Conservation (phyloP, 495 filamentous ascomycete genomes). For the Neurospora discreta region DNA sequence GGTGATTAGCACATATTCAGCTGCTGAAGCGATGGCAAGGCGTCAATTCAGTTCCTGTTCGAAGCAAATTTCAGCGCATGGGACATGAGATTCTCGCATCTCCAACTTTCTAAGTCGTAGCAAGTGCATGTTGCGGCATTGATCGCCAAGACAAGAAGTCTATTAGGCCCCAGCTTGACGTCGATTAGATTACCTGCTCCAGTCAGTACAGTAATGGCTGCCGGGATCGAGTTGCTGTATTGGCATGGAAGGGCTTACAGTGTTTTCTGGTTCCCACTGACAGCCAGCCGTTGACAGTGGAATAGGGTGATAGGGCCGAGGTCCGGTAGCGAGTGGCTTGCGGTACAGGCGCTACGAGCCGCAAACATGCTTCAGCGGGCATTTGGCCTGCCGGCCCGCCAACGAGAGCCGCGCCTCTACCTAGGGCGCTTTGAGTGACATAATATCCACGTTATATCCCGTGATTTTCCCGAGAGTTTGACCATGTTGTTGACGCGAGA, state of each 20-base stretch:
- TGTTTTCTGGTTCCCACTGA: not conserved
- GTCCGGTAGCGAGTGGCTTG: not conserved
- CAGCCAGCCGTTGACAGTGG: not conserved
- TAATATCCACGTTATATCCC: not conserved
- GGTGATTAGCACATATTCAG: not conserved
- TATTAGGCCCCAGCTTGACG: not conserved
- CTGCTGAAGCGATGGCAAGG: not conserved
- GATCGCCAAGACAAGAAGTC: not conserved
- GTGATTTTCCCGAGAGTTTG: not conserved
- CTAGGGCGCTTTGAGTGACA: not conserved
- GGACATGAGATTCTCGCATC: not conserved
- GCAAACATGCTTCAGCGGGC: not conserved
- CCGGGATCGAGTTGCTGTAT: not conserved
- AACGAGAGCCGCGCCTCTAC: not conserved
- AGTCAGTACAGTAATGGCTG: not conserved
- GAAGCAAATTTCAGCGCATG: not conserved
- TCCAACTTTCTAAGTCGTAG: not conserved
- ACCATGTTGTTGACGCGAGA: not conserved
- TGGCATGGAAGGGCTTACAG: not conserved
- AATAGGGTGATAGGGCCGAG: not conserved
- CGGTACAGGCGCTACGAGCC: not conserved
- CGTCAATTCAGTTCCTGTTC: not conserved
- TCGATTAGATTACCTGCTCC: not conserved
- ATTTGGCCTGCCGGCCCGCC: not conserved
- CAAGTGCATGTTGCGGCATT: not conserved